Evolutionary conservation across 192 early-diverging fungal genomes (phyloP), one percentile per base, ranked within the genome.

Genomic region (Entomortierella beljakovae): DNA sequence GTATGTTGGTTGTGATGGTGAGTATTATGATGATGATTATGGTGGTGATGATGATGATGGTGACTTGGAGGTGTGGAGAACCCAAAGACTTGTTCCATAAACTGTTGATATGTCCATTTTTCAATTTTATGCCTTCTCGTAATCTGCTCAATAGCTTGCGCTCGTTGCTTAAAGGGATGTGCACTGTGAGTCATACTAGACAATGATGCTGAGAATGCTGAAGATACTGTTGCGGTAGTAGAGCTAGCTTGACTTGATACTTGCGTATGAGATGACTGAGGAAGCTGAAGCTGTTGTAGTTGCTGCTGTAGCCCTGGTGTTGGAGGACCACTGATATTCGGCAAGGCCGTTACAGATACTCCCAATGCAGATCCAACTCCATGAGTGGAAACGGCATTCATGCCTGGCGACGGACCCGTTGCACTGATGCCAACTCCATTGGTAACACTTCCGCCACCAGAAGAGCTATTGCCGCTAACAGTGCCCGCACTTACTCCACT

Each of bases 41-140:
- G 50, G n/a, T 57, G 28, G 29, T 68, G 53, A 52, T 38, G 55
- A 22, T n/a, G 56, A 18, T 70, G 50, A 33, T 20, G 60, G 15
- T 71, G 59, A 2, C 20, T 20, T 20, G 55, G 65, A 4, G 51
- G 28, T 2, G 48, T 69, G 9, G 75, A 69, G 51, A 70, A 79
- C 20, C 75, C 75, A 79, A 79, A 79, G 18, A 79, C 67, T 2
- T 60, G 66, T 48, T 70, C 75, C 75, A 79, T 79, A 55, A 79
- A 79, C 33, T 79, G 75, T 50, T 79, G 75, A 40, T 65, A 79
- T 0, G 75, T 79, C 75, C 75, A 79, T 33, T 79, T 79, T 20
- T 79, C 75, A 1, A 70, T 43, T 62, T 79, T 79, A 34, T 79
- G 75, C 8, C 75, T 52, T 33, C 38, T 64, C 9, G 67, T 32